Evolutionary conservation across 305 asterid genomes (phyloP), one percentile per base, ranked within the genome.

Genomic region (Plantago rigida): DNA sequence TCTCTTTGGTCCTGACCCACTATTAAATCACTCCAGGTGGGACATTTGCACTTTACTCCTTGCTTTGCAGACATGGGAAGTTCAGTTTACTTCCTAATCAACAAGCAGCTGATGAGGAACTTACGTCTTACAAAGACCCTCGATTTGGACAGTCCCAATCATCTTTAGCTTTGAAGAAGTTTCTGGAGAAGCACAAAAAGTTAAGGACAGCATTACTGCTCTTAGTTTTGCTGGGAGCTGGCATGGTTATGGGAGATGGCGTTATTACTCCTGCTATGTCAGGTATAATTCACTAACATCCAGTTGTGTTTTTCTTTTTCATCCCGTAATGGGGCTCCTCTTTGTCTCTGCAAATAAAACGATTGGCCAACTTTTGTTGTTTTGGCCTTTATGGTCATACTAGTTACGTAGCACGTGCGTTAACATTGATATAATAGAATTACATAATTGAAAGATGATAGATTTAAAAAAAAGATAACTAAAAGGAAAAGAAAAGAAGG

Each of bases 51-150:
- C 94, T 91, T 47, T 91, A 91, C 77, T 86, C 96, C 53, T 83
- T 92, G 74, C 91, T 92, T 44, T 92, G 97, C 67, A 81, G 99
- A 73, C 90, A 92, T 79, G 95, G 97, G 61, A 92, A 92, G 64
- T 80, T 92, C 66, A 78, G 96, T 72, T 84, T 92, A 75, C 99
- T 92, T 79, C 94, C 96, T 49, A 92, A 89, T 81, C 99, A 92
- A 70, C 99, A 92, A 79, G 96, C 97, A 36, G 99, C 97, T 60
- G 99, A 92, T 51, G 99, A 88, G 80, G 99, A 92, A 73, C 83
- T 92, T 49, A 80, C 87, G 34, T 62, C 99, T 55, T 92, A 86
- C 78, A 92, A 81, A 77, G 84, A 83, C 75, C 94, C 95, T 15
- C 79, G 81, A 60, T 56, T 65, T 1, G 79, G 83, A 73, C 97